Conservation (phyloP, 140 eudicot species). For the Stevia rebaudiana region DNA sequence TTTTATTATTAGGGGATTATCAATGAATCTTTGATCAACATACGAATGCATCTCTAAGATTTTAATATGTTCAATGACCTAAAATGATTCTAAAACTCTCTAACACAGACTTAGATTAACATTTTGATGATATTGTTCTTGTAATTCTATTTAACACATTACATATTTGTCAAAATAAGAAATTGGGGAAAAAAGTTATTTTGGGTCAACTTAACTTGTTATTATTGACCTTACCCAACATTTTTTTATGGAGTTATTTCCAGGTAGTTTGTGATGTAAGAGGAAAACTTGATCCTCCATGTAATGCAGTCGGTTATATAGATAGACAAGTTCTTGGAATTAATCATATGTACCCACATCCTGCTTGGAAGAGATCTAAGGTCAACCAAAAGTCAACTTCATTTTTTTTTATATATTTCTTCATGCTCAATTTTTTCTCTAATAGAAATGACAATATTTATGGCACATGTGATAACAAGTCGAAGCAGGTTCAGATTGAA, state of each 20-base stretch:
- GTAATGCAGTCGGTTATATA: constrained; percentile 82
- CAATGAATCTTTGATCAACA: not conserved
- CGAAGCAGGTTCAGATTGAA: not conserved
- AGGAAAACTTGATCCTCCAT: constrained; percentile 72
- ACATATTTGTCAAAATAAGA: not conserved
- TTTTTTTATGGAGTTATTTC: not conserved
- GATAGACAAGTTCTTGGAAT: constrained; percentile 74
- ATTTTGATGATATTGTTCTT: not conserved
- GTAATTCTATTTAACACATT: not conserved
- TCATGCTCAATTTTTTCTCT: constrained; percentile 2
- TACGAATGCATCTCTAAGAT: not conserved
- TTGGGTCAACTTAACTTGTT: not conserved
- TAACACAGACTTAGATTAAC: not conserved
- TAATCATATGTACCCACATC: constrained; percentile 72
- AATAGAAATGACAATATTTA: not conserved
- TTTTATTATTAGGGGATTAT: not conserved
- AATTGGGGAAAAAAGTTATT: not conserved
- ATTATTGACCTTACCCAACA: not conserved
- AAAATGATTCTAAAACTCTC: not conserved
- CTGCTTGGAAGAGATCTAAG: constrained; percentile 88
- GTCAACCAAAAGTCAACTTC: constrained; percentile 29
- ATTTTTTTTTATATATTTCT: not conserved
- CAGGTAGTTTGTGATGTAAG: constrained; percentile 71
- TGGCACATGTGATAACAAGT: not conserved
- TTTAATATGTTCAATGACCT: not conserved